phyloP scores from a whole-genome alignment of 2,329 filamentous ascomycete species.

The Aureobasidium sp. region DNA sequence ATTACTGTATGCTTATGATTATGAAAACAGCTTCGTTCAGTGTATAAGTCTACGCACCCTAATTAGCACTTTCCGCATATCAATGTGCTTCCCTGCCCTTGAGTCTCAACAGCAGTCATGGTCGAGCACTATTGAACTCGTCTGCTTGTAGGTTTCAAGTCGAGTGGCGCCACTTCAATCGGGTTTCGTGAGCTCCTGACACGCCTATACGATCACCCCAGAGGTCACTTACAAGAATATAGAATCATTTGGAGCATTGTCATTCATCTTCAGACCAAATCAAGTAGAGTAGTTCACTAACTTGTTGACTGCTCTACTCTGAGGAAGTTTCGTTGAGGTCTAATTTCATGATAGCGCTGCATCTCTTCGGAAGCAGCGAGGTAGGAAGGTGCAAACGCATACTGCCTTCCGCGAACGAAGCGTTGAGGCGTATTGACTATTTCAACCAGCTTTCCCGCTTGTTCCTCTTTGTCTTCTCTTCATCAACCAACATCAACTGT shows the following conservation, averaged over 20 bases:
- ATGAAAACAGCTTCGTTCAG: not conserved
- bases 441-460: not conserved
- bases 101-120: no score
- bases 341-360: no score
- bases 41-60: not conserved
- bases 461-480: not conserved
- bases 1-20: not conserved
- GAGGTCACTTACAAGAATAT: no score
- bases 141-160: no score
- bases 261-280: not conserved
- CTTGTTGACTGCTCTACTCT: no score
- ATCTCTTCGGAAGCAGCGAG: not conserved
- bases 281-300: no score
- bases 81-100: no score
- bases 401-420: not conserved
- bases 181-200: no score
- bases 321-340: no score
- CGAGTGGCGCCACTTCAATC: no score
- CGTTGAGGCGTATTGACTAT: not conserved
- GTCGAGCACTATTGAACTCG: no score
- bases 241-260: not conserved
- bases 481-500: slow-evolving; percentile 7
- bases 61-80: not conserved
- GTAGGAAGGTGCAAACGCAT: not conserved
- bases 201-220: no score